Evolutionary conservation across 1,284 basidiomycete species (phyloP), one percentile per base, ranked within the genome.

Genomic region (Puccinia polysora): DNA sequence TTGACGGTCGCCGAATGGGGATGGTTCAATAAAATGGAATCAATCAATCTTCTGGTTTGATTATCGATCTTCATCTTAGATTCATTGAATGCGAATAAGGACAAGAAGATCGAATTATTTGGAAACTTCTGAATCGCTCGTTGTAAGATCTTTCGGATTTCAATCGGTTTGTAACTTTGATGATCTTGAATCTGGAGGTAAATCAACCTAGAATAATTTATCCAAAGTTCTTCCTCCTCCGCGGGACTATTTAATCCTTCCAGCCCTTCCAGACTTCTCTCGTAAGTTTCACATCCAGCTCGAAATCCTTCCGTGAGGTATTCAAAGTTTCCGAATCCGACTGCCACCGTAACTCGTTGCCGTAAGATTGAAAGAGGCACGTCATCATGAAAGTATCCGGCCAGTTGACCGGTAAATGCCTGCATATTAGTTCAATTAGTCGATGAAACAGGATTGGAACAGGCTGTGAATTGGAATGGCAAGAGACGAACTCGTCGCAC

Each of bases 71-170:
- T 73, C 55, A 68, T 65, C 52, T 55, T 73, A 75, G 86, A 86
- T 81, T 91, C 88, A 47, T 84, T 85, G 79, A 90, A 88, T 73
- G 91, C 80, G 78, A 90, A 89, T 74, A 91, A 80, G 2, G 85
- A 86, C n/a, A 91, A 77, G 56, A 91, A 82, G 25, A 88, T 81
- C 1, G 87, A 88, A 78, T 91, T 91, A 78, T 83, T 85, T 1
- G 87, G 87, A 78, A 87, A 90, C 65, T 79, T 75, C 55, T 83
- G 81, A 47, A 90, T 79, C 0, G 86, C 87, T 23, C 78, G 77
- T 73, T 84, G 83, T 18, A 85, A 84, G 36, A 87, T 81, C 38
- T 85, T 83, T 32, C 89, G 83, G 38, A 91, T 80, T 28, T 87
- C 76, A 0, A 80, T 80, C 1, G 88, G 88, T 4, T 85, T 84